Conservation (phyloP, 129 eudicot species). For the Scalesia atractyloides region DNA sequence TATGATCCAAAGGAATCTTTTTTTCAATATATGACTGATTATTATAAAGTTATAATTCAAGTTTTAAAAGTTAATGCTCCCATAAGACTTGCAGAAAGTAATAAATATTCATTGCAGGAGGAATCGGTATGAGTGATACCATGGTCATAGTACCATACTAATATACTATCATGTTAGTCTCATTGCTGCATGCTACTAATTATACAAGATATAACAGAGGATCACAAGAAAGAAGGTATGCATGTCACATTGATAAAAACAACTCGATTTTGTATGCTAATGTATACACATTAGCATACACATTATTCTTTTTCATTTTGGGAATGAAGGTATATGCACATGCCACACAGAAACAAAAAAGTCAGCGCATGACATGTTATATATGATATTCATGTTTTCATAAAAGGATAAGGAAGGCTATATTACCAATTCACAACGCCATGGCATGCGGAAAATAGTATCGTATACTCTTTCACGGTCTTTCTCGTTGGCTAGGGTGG, state of each 20-base stretch:
- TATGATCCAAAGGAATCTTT: not conserved
- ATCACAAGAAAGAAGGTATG: conserved; percentile 9
- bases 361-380: conserved; percentile 1
- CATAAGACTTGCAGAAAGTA: conserved; percentile 2
- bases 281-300: conserved; percentile 2
- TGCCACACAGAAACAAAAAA: conserved; percentile 2
- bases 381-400: conserved; percentile 12
- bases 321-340: conserved; percentile 13
- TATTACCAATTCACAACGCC: conserved; percentile 98
- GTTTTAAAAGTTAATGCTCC: not conserved
- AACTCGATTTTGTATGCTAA: not conserved
- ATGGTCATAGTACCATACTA: conserved; percentile 2
- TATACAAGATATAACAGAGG: conserved; percentile 15
- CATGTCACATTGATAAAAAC: not conserved
- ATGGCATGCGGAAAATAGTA: conserved; percentile 94
- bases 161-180: conserved; percentile 3
- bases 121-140: conserved; percentile 5
- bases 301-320: not conserved
- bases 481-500: conserved; percentile 81
- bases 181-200: conserved; percentile 3
- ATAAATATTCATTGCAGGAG: conserved; percentile 17
- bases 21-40: not conserved
- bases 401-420: conserved; percentile 2
- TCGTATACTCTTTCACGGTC: conserved; percentile 96
- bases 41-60: not conserved